Evolutionary conservation across 768 basidiomycete species (phyloP).

Genomic region (Tricholoma terreum): DNA sequence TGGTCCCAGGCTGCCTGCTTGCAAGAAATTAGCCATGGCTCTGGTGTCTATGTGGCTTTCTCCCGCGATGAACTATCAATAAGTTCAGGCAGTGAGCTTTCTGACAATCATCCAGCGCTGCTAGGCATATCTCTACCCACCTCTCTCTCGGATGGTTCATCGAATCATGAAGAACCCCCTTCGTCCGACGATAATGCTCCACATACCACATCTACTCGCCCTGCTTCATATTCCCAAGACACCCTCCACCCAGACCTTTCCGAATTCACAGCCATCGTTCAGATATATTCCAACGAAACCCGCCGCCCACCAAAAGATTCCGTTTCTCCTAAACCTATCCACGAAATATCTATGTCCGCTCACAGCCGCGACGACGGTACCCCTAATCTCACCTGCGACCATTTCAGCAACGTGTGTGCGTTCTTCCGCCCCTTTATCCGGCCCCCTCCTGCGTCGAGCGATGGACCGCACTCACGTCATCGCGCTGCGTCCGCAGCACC

Average conservation of each 20-base stretch:
- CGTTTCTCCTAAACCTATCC: background rate
- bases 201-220: background rate
- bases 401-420: background rate
- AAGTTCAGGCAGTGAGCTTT: background rate
- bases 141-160: background rate
- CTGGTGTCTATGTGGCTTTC: constrained; percentile 6
- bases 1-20: constrained; percentile 2
- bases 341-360: background rate
- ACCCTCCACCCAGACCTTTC: background rate
- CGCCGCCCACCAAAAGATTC: background rate
- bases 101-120: background rate
- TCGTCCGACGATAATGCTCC: background rate
- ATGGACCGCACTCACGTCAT: background rate
- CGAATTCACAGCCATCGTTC: background rate
- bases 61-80: background rate
- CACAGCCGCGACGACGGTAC: background rate
- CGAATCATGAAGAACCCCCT: background rate
- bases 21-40: constrained; percentile 2
- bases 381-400: background rate
- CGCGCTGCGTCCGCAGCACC: background rate
- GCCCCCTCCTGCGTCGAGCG: background rate
- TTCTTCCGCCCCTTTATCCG: background rate
- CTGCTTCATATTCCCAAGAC: background rate
- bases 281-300: background rate
- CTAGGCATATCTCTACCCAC: background rate